These are phyloP conservation scores for Lepidium africanum DNA, from an alignment of 345 rosid genomes.

Conservation along the genomic window DNA sequence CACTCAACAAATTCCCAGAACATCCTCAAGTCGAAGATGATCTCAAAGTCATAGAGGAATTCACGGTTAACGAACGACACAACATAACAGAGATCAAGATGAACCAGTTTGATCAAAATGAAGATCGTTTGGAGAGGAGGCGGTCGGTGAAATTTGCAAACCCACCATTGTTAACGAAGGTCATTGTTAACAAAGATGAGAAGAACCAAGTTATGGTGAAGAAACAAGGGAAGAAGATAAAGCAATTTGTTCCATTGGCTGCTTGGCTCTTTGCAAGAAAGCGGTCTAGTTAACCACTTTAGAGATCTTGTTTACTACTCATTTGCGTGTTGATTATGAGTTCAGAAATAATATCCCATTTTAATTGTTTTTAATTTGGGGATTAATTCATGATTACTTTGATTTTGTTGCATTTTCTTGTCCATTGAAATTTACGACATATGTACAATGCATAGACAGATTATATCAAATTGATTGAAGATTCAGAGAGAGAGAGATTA, in stretches of 20 bases:
- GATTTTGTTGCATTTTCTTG: neutral
- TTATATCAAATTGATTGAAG: too few species aligned
- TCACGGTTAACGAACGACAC: constrained; percentile 12
- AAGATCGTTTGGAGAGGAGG: constrained; percentile 42
- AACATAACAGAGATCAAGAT: constrained; percentile 16
- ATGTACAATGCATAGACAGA: too few species aligned
- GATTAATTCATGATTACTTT: neutral
- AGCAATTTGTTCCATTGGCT: constrained; percentile 41
- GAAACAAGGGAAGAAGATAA: constrained; percentile 32
- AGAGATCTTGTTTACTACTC: neutral
- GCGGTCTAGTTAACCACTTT: constrained; percentile 14
- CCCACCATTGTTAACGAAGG: constrained; percentile 42
- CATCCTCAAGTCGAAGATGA: constrained; percentile 38
- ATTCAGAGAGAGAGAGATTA: too few species aligned
- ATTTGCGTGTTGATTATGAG: neutral
- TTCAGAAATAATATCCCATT: neutral
- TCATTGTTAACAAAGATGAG: constrained; percentile 28
- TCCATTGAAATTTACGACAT: too few species aligned
- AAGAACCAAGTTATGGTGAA: constrained; percentile 29
- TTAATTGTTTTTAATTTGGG: neutral
- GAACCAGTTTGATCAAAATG: constrained; percentile 10
- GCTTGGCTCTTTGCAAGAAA: constrained; percentile 56
- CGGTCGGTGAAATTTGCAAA: constrained; percentile 66
- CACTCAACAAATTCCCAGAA: neutral
- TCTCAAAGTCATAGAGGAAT: constrained; percentile 44